These are phyloP conservation scores for Celoporthe dispersa DNA, from an alignment of 2,329 filamentous ascomycete species.

Conservation along the genomic window DNA sequence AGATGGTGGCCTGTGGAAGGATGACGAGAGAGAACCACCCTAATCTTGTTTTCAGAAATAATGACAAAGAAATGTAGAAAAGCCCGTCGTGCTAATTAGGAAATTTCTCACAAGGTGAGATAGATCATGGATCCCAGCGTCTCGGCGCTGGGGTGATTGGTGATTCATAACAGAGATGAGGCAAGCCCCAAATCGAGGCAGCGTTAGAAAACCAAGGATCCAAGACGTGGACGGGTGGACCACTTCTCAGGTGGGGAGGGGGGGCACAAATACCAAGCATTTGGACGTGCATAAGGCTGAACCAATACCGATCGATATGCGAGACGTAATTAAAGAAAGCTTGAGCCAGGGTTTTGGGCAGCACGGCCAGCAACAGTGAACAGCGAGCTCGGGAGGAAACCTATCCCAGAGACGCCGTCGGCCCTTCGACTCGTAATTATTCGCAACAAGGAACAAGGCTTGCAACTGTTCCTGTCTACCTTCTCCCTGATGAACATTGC, in stretches of 20 bases:
- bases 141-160: background rate
- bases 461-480: too few relatives aligned
- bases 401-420: background rate
- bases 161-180: constrained; percentile 1
- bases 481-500: too few relatives aligned
- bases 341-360: background rate
- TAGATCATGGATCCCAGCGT: background rate
- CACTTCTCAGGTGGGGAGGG: background rate
- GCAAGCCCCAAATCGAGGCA: background rate
- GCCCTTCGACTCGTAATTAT: background rate
- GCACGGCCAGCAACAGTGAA: background rate
- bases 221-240: background rate
- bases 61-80: background rate
- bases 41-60: background rate
- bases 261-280: background rate
- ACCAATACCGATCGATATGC: background rate
- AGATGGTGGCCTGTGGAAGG: background rate
- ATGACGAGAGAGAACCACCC: too few relatives aligned
- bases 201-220: background rate
- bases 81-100: background rate
- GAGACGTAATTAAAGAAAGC: background rate
- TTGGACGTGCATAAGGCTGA: background rate
- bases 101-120: background rate
- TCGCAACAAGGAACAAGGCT: too few relatives aligned
- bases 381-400: background rate